phyloP scores from a whole-genome alignment of 345 rosid genomes.

The Alliaria petiolata region DNA sequence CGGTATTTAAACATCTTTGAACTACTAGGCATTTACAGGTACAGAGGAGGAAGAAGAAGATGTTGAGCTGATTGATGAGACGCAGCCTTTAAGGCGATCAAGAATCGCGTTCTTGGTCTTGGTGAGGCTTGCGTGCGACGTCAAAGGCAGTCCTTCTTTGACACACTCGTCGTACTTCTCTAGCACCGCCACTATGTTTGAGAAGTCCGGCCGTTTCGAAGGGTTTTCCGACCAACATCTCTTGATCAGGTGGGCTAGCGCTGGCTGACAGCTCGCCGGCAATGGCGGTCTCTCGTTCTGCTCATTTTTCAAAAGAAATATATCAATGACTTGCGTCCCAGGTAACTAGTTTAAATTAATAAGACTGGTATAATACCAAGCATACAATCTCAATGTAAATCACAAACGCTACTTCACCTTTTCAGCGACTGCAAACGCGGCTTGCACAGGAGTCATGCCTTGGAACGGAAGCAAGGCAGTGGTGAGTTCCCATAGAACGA shows the following conservation, averaged over 20 bases:
- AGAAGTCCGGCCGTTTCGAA: conserved; percentile 83
- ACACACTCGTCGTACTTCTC: conserved; percentile 86
- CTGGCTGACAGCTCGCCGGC: conserved; percentile 91
- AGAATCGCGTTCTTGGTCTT: conserved; percentile 56
- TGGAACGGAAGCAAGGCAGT: conserved; percentile 98
- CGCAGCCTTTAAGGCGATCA: conserved; percentile 72
- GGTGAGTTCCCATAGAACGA: conserved; percentile 97
- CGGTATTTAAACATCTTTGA: conserved; percentile 2
- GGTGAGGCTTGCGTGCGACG: conserved; percentile 63
- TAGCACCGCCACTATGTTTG: conserved; percentile 65
- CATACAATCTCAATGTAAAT: neutral
- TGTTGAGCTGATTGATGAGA: conserved; percentile 41
- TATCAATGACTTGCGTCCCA: neutral
- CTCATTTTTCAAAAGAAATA: neutral
- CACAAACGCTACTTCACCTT: conserved; percentile 41
- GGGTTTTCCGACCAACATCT: conserved; percentile 93
- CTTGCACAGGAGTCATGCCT: conserved; percentile 99
- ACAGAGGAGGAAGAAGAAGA: conserved; percentile 46
- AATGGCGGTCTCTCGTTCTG: conserved; percentile 93
- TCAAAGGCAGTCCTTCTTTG: conserved; percentile 86
- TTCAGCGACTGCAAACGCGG: conserved; percentile 97
- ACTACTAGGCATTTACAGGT: conserved; percentile 74
- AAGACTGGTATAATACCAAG: neutral
- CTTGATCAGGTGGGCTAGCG: conserved; percentile 81
- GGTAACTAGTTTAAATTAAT: neutral